These are phyloP conservation scores for Ananas comosus DNA, from an alignment of 176 grass and related monocot species.

Conservation along the genomic window DNA sequence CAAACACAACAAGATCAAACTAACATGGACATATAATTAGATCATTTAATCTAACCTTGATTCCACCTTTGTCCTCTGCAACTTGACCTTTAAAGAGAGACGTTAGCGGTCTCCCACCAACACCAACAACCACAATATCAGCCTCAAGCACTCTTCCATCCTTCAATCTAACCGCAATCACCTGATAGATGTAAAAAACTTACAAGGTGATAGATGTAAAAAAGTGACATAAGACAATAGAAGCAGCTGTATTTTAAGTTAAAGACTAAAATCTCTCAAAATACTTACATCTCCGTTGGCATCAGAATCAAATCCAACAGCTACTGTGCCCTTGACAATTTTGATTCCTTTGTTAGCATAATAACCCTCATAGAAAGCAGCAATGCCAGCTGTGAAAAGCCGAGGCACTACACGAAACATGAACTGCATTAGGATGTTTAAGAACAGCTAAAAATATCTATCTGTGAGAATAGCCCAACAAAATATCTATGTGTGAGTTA, in stretches of 20 bases:
- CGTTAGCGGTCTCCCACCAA: slow-evolving; percentile 70
- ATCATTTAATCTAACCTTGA: slow-evolving; percentile 53
- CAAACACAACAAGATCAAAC: no score
- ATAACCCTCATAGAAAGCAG: slow-evolving; percentile 88
- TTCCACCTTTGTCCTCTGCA: slow-evolving; percentile 90
- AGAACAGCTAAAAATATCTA: not conserved
- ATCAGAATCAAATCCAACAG: slow-evolving; percentile 75
- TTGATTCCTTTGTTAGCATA: slow-evolving; percentile 89
- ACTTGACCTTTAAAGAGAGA: slow-evolving; percentile 84
- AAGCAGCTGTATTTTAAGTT: not conserved
- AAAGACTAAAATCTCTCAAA: not conserved
- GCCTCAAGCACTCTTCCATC: slow-evolving; percentile 71
- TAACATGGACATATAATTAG: not conserved
- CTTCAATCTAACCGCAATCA: slow-evolving; percentile 71
- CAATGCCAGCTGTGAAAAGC: slow-evolving; percentile 74
- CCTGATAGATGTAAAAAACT: slow-evolving; percentile 34
- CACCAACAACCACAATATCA: slow-evolving; percentile 90
- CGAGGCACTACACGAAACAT: slow-evolving; percentile 68
- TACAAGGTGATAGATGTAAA: not conserved
- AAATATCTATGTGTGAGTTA: not conserved
- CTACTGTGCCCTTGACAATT: slow-evolving; percentile 76
- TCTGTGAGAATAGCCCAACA: not conserved
- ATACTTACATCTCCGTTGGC: slow-evolving; percentile 72
- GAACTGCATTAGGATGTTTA: slow-evolving; percentile 5
- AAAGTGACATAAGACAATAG: not conserved